phyloP scores from a whole-genome alignment of 1,284 basidiomycete species.

The Psilocybe mexicana region DNA sequence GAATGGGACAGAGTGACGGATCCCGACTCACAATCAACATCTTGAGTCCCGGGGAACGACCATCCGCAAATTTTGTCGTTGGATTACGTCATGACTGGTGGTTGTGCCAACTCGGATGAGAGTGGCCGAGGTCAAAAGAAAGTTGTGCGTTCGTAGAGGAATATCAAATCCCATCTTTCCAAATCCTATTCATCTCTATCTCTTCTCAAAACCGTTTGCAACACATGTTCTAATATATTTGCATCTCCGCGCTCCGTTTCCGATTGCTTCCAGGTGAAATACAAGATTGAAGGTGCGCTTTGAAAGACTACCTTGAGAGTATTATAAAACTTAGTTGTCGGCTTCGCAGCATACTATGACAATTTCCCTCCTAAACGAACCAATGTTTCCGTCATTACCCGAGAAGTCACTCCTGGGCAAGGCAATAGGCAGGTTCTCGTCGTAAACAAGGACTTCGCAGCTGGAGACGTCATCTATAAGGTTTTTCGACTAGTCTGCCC shows the following conservation, averaged over 20 bases:
- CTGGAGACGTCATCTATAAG: conserved; percentile 76
- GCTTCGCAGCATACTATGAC: conserved; percentile 65
- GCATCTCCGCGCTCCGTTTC: conserved; percentile 25
- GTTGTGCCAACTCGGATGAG: conserved; percentile 14
- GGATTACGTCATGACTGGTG: conserved; percentile 16
- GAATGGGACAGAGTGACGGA: conserved; percentile 86
- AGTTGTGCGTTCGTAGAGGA: conserved; percentile 21
- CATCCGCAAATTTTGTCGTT: conserved; percentile 28
- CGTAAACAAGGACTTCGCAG: conserved; percentile 64
- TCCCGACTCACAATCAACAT: conserved; percentile 55
- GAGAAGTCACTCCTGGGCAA: conserved; percentile 36
- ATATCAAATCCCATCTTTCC: conserved; percentile 14
- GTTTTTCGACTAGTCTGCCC: conserved; percentile 38
- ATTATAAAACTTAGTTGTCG: conserved; percentile 14
- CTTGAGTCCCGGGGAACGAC: conserved; percentile 28
- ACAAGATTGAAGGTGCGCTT: conserved; percentile 74
- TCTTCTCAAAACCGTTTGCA: conserved; percentile 28
- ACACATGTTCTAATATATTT: conserved; percentile 68
- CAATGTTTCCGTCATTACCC: conserved; percentile 61
- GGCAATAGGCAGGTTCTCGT: conserved; percentile 57
- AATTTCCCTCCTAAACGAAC: conserved; percentile 68
- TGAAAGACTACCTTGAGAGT: conserved; percentile 24
- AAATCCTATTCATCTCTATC: conserved; percentile 22
- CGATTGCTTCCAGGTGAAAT: conserved; percentile 52
- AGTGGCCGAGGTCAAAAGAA: conserved; percentile 14